Base-by-base conservation (phyloP, 441 rosid genomes). In the Rhodomyrtus psidioides region DNA sequence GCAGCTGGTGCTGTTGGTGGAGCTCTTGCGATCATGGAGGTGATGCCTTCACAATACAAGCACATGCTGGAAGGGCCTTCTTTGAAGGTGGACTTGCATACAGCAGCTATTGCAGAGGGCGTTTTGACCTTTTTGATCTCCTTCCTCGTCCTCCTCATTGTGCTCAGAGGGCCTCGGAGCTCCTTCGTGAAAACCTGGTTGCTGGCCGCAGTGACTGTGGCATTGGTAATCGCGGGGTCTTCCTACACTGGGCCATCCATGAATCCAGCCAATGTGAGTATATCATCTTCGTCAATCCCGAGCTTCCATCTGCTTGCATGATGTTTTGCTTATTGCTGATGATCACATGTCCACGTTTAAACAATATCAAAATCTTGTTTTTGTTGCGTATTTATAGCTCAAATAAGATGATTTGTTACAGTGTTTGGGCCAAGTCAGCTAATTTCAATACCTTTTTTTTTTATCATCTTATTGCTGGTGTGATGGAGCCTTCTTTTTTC, bases 261-360 rank as follows among this genome's bases (percentile, higher is more conserved):
- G 98, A 96, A 96, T 90, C 98, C 98, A 30, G 98, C 95, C 86
- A 93, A 93, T 91, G 98, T 96, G 91, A 93, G 98, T 90, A 82
- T 65, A 84, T 82, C 55, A 28, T 49, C 62, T 54, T 55, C 34
- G 28, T 44, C 49, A 42, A 51, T 39, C 59, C 24, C 55, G n/a
- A 82, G 27, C 10, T 82, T 82, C 59, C 42, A 53, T 82, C 24
- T 30, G n/a, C 59, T 12, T 30, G 42, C 59, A 12, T 26, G 46
- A 23, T 82, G 46, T 55, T 55, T 21, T 24, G 27, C 62, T 55
- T 9, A 21, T 82, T 55, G 56, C 84, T 55, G 46, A 21, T 70
- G 49, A 70, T 21, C 51, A 39, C 39, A 21, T 49, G 21, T 70
- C 49, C 51, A 39, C 79, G 10, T 21, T 21, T 10, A 34, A 65